A percentile compares a stretch with the other conserved stretches of the same genome.
These are phyloP conservation scores for Saccharomycopsis fibuligera DNA, from an alignment of 805 yeast genomes.

Conservation along the genomic window DNA sequence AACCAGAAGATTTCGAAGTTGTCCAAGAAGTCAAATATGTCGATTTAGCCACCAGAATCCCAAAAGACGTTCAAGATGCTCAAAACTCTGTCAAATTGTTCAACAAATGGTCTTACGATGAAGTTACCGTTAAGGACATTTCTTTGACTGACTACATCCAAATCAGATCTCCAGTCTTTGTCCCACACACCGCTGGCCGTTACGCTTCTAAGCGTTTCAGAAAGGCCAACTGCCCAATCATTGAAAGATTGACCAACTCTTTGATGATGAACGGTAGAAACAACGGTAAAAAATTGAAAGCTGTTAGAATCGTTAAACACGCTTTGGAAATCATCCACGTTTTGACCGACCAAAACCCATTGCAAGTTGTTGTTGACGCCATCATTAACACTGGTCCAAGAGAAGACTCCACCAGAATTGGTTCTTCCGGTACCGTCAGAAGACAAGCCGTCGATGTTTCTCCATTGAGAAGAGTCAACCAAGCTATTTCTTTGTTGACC, in stretches of 20 bases:
- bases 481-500: slow-evolving; percentile 95
- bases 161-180: slow-evolving; percentile 95
- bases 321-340: slow-evolving; percentile 96
- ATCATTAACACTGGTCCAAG: slow-evolving; percentile 99
- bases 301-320: slow-evolving; percentile 99
- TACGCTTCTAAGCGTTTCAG: slow-evolving; percentile 99
- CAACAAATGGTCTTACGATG: slow-evolving; percentile 99
- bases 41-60: slow-evolving; percentile 91
- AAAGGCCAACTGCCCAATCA: slow-evolving; percentile 99
- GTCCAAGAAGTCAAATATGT: slow-evolving; percentile 79
- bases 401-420: slow-evolving; percentile 99
- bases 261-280: slow-evolving; percentile 99
- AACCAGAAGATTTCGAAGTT: slow-evolving; percentile 58
- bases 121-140: slow-evolving; percentile 94
- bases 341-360: slow-evolving; percentile 98
- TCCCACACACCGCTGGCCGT: slow-evolving; percentile 99
- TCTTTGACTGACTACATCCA: slow-evolving; percentile 98
- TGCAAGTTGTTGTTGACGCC: slow-evolving; percentile 98
- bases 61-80: slow-evolving; percentile 94
- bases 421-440: slow-evolving; percentile 99
- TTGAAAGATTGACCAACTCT: slow-evolving; percentile 99
- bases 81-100: slow-evolving; percentile 94
- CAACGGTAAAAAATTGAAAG: slow-evolving; percentile 99
- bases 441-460: slow-evolving; percentile 99
- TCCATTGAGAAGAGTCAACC: slow-evolving; percentile 99